Percentiles rank a stretch among this genome's conserved stretches.
Evolutionary conservation across 306 rosid species (phyloP).

Genomic region (Inga leiocalycina): DNA sequence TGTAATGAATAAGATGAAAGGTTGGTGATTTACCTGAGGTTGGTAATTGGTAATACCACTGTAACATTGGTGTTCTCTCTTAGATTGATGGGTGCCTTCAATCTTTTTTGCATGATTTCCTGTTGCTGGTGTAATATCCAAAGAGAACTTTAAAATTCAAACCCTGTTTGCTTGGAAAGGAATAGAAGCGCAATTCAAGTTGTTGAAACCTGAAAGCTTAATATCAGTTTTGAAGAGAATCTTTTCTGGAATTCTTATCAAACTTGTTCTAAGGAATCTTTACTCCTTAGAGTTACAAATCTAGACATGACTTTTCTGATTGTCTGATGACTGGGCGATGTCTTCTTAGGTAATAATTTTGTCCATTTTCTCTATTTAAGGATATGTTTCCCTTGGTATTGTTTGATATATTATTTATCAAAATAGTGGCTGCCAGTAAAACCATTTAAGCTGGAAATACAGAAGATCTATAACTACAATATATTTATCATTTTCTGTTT

Average conservation of each 20-base stretch:
- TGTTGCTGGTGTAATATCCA: background rate
- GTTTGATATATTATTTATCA: background rate
- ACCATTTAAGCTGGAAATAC: background rate
- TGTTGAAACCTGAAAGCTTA: background rate
- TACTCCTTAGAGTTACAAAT: background rate
- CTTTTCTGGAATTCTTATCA: background rate
- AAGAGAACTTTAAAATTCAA: background rate
- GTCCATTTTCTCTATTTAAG: background rate
- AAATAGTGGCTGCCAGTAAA: background rate
- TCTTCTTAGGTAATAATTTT: background rate
- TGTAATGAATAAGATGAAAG: background rate
- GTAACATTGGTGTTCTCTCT: background rate
- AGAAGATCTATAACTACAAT: background rate
- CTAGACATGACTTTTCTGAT: background rate
- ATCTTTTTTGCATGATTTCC: background rate
- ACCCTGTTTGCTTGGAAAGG: background rate
- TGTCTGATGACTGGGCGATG: background rate
- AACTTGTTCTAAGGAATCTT: background rate
- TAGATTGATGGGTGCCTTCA: background rate
- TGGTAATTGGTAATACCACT: background rate
- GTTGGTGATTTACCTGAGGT: background rate
- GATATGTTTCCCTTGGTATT: background rate
- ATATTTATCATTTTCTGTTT: slow-evolving; percentile 26
- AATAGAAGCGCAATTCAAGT: background rate
- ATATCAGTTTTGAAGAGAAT: background rate